Percentiles rank a stretch among this genome's conserved stretches.
phyloP scores from a whole-genome alignment of 75 land plant species.

The Sequoia sempervirens region DNA sequence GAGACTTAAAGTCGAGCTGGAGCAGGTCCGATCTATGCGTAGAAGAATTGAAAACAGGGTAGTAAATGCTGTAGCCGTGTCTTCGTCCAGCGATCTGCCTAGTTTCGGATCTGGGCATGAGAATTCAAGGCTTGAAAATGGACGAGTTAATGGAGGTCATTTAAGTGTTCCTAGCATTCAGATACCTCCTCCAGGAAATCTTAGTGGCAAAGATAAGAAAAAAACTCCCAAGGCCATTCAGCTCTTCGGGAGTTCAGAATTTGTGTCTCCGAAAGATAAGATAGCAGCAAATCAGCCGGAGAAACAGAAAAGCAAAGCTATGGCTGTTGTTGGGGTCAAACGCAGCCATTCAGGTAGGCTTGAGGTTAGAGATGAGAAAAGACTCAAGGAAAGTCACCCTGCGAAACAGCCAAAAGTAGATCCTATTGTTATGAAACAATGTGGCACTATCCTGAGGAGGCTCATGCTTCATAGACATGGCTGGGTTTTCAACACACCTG shows the following conservation, averaged over 20 bases:
- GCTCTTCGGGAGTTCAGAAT: slow-evolving; percentile 30
- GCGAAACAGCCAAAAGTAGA: slow-evolving; percentile 2
- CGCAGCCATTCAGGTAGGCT: slow-evolving; percentile 22
- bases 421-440: slow-evolving; percentile 57
- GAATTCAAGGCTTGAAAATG: slow-evolving; percentile 9
- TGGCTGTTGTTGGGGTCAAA: slow-evolving; percentile 19
- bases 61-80: slow-evolving; percentile 11
- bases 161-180: not conserved
- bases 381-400: slow-evolving; percentile 20
- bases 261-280: slow-evolving; percentile 29
- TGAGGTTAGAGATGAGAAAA: slow-evolving; percentile 18
- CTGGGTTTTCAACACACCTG: slow-evolving; percentile 77
- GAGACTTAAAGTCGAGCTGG: slow-evolving; percentile 53
- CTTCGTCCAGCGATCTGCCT: slow-evolving; percentile 39
- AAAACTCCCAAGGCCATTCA: slow-evolving; percentile 42
- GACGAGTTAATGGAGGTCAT: not conserved
- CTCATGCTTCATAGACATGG: slow-evolving; percentile 70
- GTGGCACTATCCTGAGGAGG: slow-evolving; percentile 50
- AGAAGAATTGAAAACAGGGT: slow-evolving; percentile 22
- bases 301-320: slow-evolving; percentile 14
- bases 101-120: slow-evolving; percentile 20
- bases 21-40: slow-evolving; percentile 41
- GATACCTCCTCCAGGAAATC: slow-evolving; percentile 11
- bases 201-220: slow-evolving; percentile 17
- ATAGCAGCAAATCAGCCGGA: slow-evolving; percentile 21